Evolutionary conservation across 2,329 filamentous ascomycete genomes (phyloP), one percentile per base, ranked within the genome.

Genomic region (Penicillium sumatraense): DNA sequence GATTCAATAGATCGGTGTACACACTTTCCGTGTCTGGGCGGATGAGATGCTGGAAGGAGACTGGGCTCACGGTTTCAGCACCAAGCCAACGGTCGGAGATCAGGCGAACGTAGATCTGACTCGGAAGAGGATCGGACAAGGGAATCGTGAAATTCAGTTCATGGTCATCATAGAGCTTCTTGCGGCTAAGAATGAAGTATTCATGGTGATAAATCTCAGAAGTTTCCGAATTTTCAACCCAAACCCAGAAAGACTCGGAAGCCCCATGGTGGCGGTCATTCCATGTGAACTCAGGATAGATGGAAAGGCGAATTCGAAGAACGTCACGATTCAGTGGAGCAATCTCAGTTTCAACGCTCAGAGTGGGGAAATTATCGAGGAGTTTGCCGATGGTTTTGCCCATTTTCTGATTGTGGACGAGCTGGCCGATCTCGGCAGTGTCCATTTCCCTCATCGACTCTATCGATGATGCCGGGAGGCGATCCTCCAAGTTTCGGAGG

Each of bases 141-240:
- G 96, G 95, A 46, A 99, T 99, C 0, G 95, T 98, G 67, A 99
- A 99, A 75, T 95, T 96, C 45, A 99, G 84, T 75, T 99, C 95
- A 65, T 99, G 95, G n/a, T 95, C 90, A 70, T 98, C 93, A 63
- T 96, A 86, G 2, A 99, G 81, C 80, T 96, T 97, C 74, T 86
- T 90, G 60, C 92, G 84, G 58, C 87, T 96, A 5, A 99, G 82
- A 53, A 99, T 95, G 76, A 99, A 98, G 75, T 89, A 97, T 72
- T 99, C 95, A 62, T 98, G 91, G 67, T 99, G 95, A 67, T 96
- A 98, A 36, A 99, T 98, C 73, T 98, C 93, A 0, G 91, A 93
- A 0, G 93, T 97, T 66, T 98, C 95, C 0, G 93, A 97, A 71
- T 98, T 96, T 73, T 99, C 95, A 3, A 99, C 93, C 96, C 95